Evolutionary conservation across 306 rosid species (phyloP).

Genomic region (Trifolium fragiferum): DNA sequence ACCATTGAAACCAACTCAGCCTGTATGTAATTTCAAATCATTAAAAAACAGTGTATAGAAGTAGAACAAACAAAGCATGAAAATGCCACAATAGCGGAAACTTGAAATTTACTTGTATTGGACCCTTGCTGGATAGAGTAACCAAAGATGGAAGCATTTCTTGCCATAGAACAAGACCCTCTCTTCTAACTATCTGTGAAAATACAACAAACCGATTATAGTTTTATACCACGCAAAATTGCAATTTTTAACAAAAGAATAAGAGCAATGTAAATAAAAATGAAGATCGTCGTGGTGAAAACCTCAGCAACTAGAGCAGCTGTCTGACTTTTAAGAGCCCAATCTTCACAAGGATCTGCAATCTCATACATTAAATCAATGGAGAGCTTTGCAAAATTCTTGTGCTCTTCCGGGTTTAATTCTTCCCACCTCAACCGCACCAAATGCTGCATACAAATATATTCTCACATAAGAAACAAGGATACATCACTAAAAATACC

Average conservation of each 20-base stretch:
- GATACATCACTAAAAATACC: neutral
- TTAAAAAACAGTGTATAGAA: constrained; percentile 28
- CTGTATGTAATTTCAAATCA: constrained; percentile 49
- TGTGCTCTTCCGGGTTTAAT: constrained; percentile 66
- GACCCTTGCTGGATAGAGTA: constrained; percentile 85
- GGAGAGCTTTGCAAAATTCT: constrained; percentile 73
- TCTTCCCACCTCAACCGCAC: constrained; percentile 97
- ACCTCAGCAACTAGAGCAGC: constrained; percentile 99
- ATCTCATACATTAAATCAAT: constrained; percentile 83
- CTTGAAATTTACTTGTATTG: constrained; percentile 70
- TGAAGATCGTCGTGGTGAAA: constrained; percentile 32
- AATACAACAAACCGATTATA: constrained; percentile 34
- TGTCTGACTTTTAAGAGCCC: constrained; percentile 98
- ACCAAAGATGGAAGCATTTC: constrained; percentile 73
- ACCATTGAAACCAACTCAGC: constrained; percentile 96
- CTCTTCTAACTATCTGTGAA: constrained; percentile 87
- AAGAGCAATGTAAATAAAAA: constrained; percentile 31
- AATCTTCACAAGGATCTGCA: constrained; percentile 84
- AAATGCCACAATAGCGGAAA: constrained; percentile 29
- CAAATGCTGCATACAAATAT: constrained; percentile 68
- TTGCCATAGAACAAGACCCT: constrained; percentile 79
- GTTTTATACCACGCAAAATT: constrained; percentile 29
- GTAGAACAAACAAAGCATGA: constrained; percentile 16
- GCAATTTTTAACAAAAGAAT: constrained; percentile 25
- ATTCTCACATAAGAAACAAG: constrained; percentile 29